These are phyloP conservation scores for Hanseniaspora sp. DNA, from an alignment of 1,139 yeast genomes.

Conservation along the genomic window DNA sequence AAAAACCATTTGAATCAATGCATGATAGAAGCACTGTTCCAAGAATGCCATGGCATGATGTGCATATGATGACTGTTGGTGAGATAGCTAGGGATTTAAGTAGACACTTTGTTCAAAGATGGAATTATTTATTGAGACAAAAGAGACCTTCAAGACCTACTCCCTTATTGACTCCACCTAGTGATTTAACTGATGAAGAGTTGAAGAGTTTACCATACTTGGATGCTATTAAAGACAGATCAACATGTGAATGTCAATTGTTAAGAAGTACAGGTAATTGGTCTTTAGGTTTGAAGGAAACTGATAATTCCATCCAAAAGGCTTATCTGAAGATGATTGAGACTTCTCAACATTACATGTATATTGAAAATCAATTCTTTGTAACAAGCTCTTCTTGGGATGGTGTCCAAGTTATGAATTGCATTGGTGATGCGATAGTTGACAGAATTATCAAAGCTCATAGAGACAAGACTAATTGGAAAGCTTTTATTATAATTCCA, in stretches of 20 bases:
- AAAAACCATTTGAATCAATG: conserved; percentile 85
- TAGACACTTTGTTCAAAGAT: conserved; percentile 91
- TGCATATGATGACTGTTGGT: conserved; percentile 93
- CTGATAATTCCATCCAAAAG: conserved; percentile 82
- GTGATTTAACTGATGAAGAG: conserved; percentile 70
- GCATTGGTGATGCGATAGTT: conserved; percentile 92
- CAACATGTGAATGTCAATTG: conserved; percentile 87
- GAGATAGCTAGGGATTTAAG: conserved; percentile 87
- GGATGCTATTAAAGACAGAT: conserved; percentile 31
- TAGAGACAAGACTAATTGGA: conserved; percentile 68
- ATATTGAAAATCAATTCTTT: conserved; percentile 90
- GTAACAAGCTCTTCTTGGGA: conserved; percentile 79
- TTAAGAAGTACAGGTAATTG: conserved; percentile 82
- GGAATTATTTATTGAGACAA: conserved; percentile 89
- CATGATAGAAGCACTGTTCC: conserved; percentile 73
- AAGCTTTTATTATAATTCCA: conserved; percentile 82
- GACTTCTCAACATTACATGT: conserved; percentile 82
- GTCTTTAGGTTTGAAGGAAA: conserved; percentile 79
- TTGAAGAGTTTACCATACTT: conserved; percentile 46
- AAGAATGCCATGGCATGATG: conserved; percentile 99
- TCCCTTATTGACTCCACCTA: conserved; percentile 84
- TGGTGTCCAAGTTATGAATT: conserved; percentile 73
- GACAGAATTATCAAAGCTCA: conserved; percentile 87
- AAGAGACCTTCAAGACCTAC: conserved; percentile 90
- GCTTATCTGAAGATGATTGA: conserved; percentile 88